These are phyloP conservation scores for Viola odorata DNA, from an alignment of 345 rosid species.

Conservation along the genomic window DNA sequence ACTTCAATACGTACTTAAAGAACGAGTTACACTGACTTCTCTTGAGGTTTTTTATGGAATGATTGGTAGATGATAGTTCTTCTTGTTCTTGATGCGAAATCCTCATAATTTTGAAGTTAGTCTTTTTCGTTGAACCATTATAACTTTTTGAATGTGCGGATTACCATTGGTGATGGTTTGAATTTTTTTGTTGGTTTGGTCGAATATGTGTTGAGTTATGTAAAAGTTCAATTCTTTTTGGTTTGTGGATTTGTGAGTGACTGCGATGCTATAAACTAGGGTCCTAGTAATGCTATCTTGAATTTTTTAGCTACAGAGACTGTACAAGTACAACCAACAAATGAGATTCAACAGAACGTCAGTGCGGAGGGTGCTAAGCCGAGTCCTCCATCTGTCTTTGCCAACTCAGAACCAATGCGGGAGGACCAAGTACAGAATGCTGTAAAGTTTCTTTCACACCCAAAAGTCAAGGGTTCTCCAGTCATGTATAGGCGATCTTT, in stretches of 20 bases:
- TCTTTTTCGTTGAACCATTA: too few species aligned
- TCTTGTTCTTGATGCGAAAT: too few species aligned
- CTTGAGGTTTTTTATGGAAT: too few species aligned
- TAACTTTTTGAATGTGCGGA: too few species aligned
- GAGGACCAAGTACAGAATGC: conserved; percentile 97
- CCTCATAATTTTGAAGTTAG: too few species aligned
- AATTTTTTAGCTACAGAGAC: conserved; percentile 34
- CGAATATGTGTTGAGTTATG: too few species aligned
- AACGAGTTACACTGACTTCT: too few species aligned
- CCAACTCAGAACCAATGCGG: conserved; percentile 80
- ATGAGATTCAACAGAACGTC: conserved; percentile 46
- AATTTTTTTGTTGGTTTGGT: too few species aligned
- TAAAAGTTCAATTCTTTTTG: neutral
- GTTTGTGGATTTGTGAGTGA: neutral
- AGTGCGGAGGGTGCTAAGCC: conserved; percentile 38
- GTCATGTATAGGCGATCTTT: conserved; percentile 84
- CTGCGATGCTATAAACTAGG: neutral
- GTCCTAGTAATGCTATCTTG: neutral
- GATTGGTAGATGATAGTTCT: too few species aligned
- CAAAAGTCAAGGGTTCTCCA: conserved; percentile 87
- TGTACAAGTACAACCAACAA: conserved; percentile 36
- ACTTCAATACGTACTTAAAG: too few species aligned
- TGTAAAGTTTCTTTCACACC: conserved; percentile 90
- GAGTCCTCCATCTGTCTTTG: conserved; percentile 59
- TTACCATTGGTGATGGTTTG: too few species aligned